These are phyloP conservation scores for Tulasnella calospora DNA, from an alignment of 768 basidiomycete species.

Conservation along the genomic window DNA sequence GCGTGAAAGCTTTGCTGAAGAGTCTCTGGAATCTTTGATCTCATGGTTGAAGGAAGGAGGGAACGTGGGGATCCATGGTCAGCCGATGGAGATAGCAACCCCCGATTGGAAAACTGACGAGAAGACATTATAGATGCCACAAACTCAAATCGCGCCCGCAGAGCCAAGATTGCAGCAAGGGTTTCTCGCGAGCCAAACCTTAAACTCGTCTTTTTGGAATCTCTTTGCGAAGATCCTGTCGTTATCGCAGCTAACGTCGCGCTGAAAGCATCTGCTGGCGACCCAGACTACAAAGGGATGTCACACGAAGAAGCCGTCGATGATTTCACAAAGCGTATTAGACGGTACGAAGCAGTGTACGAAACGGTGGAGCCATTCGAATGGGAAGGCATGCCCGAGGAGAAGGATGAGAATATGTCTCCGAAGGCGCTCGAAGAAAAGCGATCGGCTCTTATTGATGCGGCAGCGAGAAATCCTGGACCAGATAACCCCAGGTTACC, in stretches of 20 bases:
- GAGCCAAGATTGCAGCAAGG: constrained; percentile 78
- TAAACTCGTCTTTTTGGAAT: constrained; percentile 88
- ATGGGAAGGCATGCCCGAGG: constrained; percentile 23
- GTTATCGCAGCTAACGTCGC: constrained; percentile 95
- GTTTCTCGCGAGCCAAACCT: constrained; percentile 73
- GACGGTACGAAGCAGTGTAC: constrained; percentile 90
- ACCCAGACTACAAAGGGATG: constrained; percentile 94
- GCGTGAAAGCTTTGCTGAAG: constrained; percentile 79
- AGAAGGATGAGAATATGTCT: not conserved
- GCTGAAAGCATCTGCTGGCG: constrained; percentile 91
- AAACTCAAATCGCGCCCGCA: constrained; percentile 77
- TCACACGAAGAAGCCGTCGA: constrained; percentile 76
- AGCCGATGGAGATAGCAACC: not conserved
- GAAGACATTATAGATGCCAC: constrained; percentile 69
- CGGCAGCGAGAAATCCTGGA: constrained; percentile 15
- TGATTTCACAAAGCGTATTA: constrained; percentile 89
- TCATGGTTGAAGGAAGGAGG: constrained; percentile 92
- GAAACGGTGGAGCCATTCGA: constrained; percentile 65
- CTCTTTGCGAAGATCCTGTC: constrained; percentile 86
- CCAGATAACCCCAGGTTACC: constrained; percentile 1
- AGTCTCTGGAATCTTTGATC: constrained; percentile 92
- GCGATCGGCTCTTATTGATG: constrained; percentile 7
- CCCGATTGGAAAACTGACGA: not conserved
- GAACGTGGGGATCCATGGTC: constrained; percentile 94
- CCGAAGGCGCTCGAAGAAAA: not conserved